phyloP scores from a whole-genome alignment of 805 yeast species.

The Naumovozyma baii region DNA sequence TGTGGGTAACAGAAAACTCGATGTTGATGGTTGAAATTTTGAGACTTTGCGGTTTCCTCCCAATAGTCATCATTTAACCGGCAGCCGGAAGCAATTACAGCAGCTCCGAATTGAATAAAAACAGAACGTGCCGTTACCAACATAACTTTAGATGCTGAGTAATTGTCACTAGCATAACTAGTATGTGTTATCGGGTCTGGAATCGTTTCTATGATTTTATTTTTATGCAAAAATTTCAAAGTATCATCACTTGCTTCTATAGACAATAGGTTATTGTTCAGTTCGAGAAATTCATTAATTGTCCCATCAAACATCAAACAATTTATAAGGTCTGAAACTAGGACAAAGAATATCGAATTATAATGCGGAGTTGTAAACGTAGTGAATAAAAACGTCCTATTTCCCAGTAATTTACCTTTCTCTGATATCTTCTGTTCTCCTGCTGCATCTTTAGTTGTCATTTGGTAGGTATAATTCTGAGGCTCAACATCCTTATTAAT shows the following conservation, averaged over 20 bases:
- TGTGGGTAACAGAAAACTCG: slow-evolving; percentile 31
- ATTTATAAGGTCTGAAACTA: slow-evolving; percentile 29
- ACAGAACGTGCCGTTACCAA: slow-evolving; percentile 36
- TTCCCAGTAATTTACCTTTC: slow-evolving; percentile 28
- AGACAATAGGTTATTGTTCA: slow-evolving; percentile 32
- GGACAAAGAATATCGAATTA: slow-evolving; percentile 32
- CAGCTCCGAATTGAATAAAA: slow-evolving; percentile 43
- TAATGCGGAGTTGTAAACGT: slow-evolving; percentile 34
- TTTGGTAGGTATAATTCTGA: slow-evolving; percentile 7
- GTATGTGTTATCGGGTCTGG: slow-evolving; percentile 12
- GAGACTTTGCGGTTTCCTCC: slow-evolving; percentile 36
- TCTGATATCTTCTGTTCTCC: slow-evolving; percentile 39
- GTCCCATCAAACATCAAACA: slow-evolving; percentile 34
- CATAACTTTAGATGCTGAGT: slow-evolving; percentile 16
- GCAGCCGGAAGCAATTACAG: slow-evolving; percentile 37
- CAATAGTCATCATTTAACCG: slow-evolving; percentile 49
- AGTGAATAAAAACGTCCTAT: slow-evolving; percentile 32
- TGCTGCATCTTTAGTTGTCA: slow-evolving; percentile 29
- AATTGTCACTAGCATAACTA: slow-evolving; percentile 17
- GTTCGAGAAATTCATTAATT: slow-evolving; percentile 38
- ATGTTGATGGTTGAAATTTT: slow-evolving; percentile 38
- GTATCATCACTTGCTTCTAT: slow-evolving; percentile 32
- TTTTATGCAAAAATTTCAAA: slow-evolving; percentile 24
- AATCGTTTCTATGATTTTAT: slow-evolving; percentile 10
- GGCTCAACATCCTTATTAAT: slow-evolving; percentile 6